Base-by-base conservation (phyloP, 768 basidiomycete genomes). In the Pholiota conissans region DNA sequence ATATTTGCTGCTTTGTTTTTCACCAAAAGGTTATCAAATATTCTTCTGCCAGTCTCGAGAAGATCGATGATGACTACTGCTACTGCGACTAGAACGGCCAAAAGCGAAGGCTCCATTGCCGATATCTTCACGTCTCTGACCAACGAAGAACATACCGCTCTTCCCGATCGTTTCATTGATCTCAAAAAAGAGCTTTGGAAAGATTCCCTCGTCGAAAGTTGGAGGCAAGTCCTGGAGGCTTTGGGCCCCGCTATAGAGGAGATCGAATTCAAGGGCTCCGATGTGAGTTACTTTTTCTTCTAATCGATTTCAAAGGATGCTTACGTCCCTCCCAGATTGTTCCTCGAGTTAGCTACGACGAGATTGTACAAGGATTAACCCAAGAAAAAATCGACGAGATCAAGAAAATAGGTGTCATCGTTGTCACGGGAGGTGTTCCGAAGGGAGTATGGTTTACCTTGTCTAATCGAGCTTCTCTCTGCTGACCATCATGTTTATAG, bases 351-450 rank as follows among this genome's bases (percentile, higher is more conserved):
- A 58, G 67, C 0, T 85, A 80, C 57, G 55, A 60, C 2, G 80
- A 82, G 16, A 56, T 88, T 0, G 63, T 73, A 35, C 61, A 58
- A 1, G 84, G 86, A 6, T 63, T 86, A 18, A 79, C 84, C 0
- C 71, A 74, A 14, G 70, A 73, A 26, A 76, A 82, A 62, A 67
- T 75, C 14, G 65, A 74, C 11, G 63, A 67, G 4, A 79, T 88
- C 59, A 84, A 79, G 62, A 71, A 68, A 52, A 73, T 76, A 0
- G 89, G 90, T 0, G 76, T 79, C 11, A 75, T 86, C 8, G 72
- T 90, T 32, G 72, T 90, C 9, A 78, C 76, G 45, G 83, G 82
- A 4, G 88, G 79, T 1, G 78, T 91, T 0, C 74, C 81, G 0
- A 70, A 79, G 53, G 75, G 84, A 59, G 83, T 83, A 48, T 66